Evolutionary conservation across 164 flowering plant genomes (phyloP), one percentile per base, ranked within the genome.

Genomic region (Macadamia integrifolia): DNA sequence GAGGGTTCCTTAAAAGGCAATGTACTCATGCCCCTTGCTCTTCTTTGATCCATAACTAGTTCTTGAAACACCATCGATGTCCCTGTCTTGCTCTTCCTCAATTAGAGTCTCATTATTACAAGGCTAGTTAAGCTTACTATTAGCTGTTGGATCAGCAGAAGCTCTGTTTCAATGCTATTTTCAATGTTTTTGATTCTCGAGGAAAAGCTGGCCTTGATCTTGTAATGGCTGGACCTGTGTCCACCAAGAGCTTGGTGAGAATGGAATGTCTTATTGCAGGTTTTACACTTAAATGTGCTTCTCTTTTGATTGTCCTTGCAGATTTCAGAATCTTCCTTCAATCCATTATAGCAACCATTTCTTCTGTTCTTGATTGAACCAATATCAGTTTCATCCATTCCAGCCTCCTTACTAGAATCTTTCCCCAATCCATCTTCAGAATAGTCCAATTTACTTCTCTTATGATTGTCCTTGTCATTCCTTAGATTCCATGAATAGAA

Each of bases 191-290:
- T 86, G 52, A 78, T 68, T 11, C 49, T 74, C 0, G 85, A 79
- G 13, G 80, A 69, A 44, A 28, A 67, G 65, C 73, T 73, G 40
- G 73, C 78, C 66, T 80, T 76, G 17, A 60, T 56, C 82, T 64
- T 83, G 61, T 74, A 83, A 64, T 84, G 80, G 67, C 87, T 82
- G 12, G 84, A 80, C 66, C 80, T 81, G 74, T 85, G 88, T 28
- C 86, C 88, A 1, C 87, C 87, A 59, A 88, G 86, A 58, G 86
- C 86, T 56, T 84, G 84, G 42, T 76, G 83, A 60, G 91, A 84
- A 15, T 77, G 78, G 70, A 87, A 89, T n/a, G 56, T 62, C 76
- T 80, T 85, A 75, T 77, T 81, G 68, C 88, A 80, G 28, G 78
- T 74, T 32, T 75, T 70, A 63, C 90, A 84, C 72, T 76, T 75